Base-by-base conservation (phyloP, 805 yeast species). In the Candida tibetensis region DNA sequence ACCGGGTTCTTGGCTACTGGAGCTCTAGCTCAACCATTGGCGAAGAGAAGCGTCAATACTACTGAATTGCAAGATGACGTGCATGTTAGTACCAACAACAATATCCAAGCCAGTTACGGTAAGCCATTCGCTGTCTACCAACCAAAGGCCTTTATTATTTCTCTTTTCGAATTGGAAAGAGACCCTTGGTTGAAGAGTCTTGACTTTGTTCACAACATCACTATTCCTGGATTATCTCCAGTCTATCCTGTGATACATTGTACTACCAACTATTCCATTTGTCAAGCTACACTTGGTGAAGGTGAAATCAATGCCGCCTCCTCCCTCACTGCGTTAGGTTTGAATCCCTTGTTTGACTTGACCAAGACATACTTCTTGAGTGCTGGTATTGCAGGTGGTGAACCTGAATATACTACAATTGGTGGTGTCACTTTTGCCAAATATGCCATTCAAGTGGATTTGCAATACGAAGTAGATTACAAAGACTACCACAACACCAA, bases 231-330 rank as follows among this genome's bases (percentile, higher is more conserved):
- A 33, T 63, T 81, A 38, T 77, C 84, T 13, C 82, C 83, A 19
- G 45, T 71, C 23, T 79, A 70, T 64, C 82, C 84, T 23, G 51
- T 66, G 15, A 64, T 81, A 35, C 77, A 73, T 62, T 80, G 85
- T 60, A 72, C 71, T 40, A 49, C 62, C 25, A 66, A 77, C 61
- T 73, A 69, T 60, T 55, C 73, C 19, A 55, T 81, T 19, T 80
- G 85, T 66, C 79, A 77, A 52, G 52, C 79, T 38, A 77, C 82
- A 31, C 76, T 82, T n/a, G 86, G 86, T 37, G 85, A 79, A 60
- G 81, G 80, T 46, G 85, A 80, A 55, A 72, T 78, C 47, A 81
- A 81, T 49, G 85, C 85, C 27, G 85, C 85, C 12, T 45, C 79
- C 17, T 66, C 83, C 17, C 53, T 79, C 41, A 69, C 75, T 29